A percentile compares a stretch with the other conserved stretches of the same genome.
Conservation (phyloP, 176 grass and related monocot genomes). For the Musa schizocarpa region DNA sequence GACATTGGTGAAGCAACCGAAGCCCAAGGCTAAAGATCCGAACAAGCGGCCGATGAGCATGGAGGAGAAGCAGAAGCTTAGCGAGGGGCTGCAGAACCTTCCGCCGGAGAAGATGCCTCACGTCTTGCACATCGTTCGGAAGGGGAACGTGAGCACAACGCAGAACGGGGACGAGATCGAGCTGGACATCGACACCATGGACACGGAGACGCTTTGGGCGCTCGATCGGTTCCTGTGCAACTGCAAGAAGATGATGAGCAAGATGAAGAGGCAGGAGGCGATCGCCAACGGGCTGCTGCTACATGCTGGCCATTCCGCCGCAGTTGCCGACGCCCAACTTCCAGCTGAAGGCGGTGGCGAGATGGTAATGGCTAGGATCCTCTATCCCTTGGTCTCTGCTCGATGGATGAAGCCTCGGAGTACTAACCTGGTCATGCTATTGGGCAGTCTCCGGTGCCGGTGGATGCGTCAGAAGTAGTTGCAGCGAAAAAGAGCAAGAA, state of each 20-base stretch:
- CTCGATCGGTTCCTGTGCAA: constrained; percentile 80
- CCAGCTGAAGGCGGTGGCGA: background rate
- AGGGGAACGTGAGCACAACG: constrained; percentile 47
- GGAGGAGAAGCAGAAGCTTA: constrained; percentile 83
- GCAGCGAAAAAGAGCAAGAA: constrained; percentile 24
- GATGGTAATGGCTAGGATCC: background rate
- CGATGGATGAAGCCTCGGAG: no score
- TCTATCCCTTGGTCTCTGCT: no score
- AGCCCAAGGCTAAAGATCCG: constrained; percentile 67
- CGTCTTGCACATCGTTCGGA: constrained; percentile 65
- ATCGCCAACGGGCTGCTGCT: constrained; percentile 2
- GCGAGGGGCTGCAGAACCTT: constrained; percentile 51
- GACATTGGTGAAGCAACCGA: constrained; percentile 31
- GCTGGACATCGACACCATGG: constrained; percentile 76
- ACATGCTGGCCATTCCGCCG: background rate
- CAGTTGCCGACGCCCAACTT: background rate
- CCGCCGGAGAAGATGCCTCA: constrained; percentile 78
- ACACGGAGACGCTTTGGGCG: constrained; percentile 81
- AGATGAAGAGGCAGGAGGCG: constrained; percentile 40
- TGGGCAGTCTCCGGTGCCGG: background rate
- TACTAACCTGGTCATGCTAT: no score
- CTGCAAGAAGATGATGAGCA: constrained; percentile 78
- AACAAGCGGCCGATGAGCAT: constrained; percentile 80
- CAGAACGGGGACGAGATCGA: constrained; percentile 86
- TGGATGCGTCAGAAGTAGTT: background rate